These are phyloP conservation scores for Ceratocystis smalleyi DNA, from an alignment of 2,329 filamentous ascomycete species.

Conservation along the genomic window DNA sequence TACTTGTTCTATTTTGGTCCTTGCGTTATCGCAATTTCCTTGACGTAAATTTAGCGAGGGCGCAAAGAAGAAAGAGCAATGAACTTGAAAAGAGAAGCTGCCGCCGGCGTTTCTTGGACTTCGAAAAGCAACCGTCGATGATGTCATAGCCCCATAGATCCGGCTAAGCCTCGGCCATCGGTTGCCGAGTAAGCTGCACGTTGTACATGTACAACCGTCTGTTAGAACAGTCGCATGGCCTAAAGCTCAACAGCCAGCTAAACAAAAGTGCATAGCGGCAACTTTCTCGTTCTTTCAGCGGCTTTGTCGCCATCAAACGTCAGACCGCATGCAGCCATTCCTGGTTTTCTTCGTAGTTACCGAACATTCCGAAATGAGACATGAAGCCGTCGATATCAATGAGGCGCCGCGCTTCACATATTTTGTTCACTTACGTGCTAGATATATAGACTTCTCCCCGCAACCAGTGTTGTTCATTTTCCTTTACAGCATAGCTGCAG, in stretches of 20 bases:
- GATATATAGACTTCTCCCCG: not conserved
- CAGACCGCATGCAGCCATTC: not conserved
- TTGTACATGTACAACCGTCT: not conserved
- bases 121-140: not conserved
- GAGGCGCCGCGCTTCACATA: not conserved
- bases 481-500: not conserved
- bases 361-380: not conserved
- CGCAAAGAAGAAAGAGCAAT: not conserved
- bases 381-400: not conserved
- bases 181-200: not conserved
- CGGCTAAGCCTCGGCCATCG: not conserved
- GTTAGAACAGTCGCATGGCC: not conserved
- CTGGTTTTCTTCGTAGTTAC: not conserved
- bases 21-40: not conserved
- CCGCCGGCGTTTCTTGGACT: not conserved
- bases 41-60: too few species aligned
- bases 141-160: not conserved
- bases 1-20: not conserved
- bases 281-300: not conserved
- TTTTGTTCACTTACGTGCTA: not conserved
- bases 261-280: not conserved
- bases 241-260: not conserved
- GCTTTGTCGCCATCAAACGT: too few species aligned
- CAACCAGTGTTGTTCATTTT: not conserved
- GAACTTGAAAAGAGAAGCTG: not conserved